Evolutionary conservation across 169 alveolate species (phyloP).

Genomic region (Plasmodium blacklocki): DNA sequence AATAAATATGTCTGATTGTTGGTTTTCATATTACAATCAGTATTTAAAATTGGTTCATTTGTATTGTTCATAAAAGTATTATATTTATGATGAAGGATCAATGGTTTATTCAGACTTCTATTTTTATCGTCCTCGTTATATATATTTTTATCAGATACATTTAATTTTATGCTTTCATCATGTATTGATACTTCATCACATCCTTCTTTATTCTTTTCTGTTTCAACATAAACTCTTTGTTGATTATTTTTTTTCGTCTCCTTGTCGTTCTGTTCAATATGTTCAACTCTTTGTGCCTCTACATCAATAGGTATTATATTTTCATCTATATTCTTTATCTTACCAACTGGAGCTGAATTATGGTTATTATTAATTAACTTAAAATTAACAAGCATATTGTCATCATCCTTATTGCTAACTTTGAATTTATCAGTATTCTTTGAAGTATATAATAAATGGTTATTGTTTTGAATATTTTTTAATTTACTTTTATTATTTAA

Average conservation of each 20-base stretch:
- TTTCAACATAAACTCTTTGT: background rate
- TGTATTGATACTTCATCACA: too few relatives aligned
- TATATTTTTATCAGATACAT: background rate
- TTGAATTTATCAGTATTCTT: background rate
- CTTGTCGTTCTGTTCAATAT: background rate
- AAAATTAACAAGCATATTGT: slow-evolving; percentile 25
- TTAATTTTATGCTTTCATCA: background rate
- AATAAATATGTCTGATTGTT: slow-evolving; percentile 9
- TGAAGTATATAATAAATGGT: slow-evolving; percentile 1
- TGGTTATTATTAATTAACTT: background rate
- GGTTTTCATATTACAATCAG: background rate
- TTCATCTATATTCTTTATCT: background rate
- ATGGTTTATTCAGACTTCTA: too few relatives aligned
- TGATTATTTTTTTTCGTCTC: background rate
- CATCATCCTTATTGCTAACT: slow-evolving; percentile 2
- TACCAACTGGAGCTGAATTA: background rate
- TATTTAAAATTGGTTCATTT: background rate
- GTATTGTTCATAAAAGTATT: background rate
- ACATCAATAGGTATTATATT: background rate
- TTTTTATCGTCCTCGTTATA: background rate
- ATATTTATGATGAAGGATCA: background rate
- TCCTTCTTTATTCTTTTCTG: background rate
- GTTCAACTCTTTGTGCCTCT: background rate
- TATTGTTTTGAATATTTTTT: slow-evolving; percentile 9
- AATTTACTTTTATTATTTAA: slow-evolving; percentile 1